Evolutionary conservation across 1,284 basidiomycete species (phyloP).

Genomic region (Ganoderma lucidum): DNA sequence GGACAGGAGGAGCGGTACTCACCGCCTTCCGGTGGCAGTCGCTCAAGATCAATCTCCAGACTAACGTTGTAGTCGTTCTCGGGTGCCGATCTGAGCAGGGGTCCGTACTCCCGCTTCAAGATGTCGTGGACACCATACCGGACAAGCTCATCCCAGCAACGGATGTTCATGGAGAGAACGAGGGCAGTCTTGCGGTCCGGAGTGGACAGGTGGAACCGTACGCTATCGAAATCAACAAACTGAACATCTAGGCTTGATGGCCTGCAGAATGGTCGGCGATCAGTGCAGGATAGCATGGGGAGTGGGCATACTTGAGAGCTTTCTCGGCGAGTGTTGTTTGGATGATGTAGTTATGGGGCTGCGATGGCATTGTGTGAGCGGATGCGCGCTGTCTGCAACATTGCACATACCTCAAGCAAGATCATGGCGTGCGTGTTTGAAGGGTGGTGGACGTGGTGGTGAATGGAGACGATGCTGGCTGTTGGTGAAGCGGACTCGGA

Average conservation of each 20-base stretch:
- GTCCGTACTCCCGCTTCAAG: conserved; percentile 86
- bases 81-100: conserved; percentile 64
- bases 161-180: conserved; percentile 94
- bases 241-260: conserved; percentile 92
- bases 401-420: not conserved
- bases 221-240: conserved; percentile 98
- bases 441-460: not conserved
- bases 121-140: conserved; percentile 88
- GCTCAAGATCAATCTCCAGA: conserved; percentile 88
- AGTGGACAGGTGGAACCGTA: conserved; percentile 93
- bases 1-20: conserved; percentile 42
- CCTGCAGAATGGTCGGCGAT: conserved; percentile 51
- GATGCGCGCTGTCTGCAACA: not conserved
- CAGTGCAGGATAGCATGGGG: conserved; percentile 13
- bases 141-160: conserved; percentile 95
- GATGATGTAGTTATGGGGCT: conserved; percentile 95
- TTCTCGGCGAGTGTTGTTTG: conserved; percentile 93
- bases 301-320: conserved; percentile 72
- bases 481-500: not conserved
- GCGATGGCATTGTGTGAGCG: not conserved
- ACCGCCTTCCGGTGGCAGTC: conserved; percentile 84
- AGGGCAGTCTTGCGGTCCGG: conserved; percentile 84
- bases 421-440: conserved; percentile 15
- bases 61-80: conserved; percentile 94
- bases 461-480: not conserved